phyloP scores from a whole-genome alignment of 306 rosid species.

The Phaseolus lunatus region DNA sequence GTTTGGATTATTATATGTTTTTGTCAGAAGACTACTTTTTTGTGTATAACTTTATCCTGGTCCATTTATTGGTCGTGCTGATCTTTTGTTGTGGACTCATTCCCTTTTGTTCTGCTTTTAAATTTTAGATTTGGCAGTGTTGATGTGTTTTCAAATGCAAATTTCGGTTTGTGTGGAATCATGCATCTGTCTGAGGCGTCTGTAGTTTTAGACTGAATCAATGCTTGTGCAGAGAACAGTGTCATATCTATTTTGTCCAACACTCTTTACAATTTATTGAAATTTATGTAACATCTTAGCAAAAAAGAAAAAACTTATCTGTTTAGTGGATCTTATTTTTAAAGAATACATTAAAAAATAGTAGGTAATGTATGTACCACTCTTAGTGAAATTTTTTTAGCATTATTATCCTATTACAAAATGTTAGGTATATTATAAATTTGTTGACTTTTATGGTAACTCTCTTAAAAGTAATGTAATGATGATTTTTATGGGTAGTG shows the following conservation, averaged over 20 bases:
- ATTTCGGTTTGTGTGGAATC: background rate
- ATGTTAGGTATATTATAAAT: no score
- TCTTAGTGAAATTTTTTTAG: no score
- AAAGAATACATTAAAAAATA: background rate
- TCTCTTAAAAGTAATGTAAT: no score
- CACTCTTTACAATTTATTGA: background rate
- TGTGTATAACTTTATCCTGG: background rate
- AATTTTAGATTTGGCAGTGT: conserved; percentile 28
- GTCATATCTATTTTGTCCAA: background rate
- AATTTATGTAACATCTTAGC: background rate
- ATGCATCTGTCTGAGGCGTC: background rate
- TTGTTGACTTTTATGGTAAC: no score
- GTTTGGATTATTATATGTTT: background rate
- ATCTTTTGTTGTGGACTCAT: background rate
- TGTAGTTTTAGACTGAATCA: background rate
- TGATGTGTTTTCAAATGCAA: conserved; percentile 11
- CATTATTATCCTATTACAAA: no score
- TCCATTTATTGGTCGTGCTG: background rate
- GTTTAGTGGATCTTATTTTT: background rate
- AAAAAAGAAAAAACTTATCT: background rate
- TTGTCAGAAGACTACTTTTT: background rate
- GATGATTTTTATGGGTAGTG: no score
- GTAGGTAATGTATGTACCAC: no score
- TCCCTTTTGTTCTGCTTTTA: conserved; percentile 5
- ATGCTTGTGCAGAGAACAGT: background rate